Evolutionary conservation across 108 stramenopile genomes (phyloP), one percentile per base, ranked within the genome.

Genomic region (Cyclotella kingstonii): DNA sequence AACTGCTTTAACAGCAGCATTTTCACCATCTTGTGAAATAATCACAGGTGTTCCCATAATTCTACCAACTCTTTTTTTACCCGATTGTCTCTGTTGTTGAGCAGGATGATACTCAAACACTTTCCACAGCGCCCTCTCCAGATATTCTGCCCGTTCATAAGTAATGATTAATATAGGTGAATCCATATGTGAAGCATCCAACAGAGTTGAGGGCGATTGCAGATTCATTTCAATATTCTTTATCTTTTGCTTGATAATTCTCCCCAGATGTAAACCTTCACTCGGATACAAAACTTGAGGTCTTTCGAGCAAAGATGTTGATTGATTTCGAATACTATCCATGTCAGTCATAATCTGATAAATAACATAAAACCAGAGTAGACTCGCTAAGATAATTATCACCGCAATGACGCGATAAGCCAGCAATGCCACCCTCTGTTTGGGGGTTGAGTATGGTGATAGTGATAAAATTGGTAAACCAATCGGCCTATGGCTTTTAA

Each of bases 161-260:
- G 90, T 88, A 15, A 94, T 80, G 7, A 96, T 75, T 18, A 96
- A 70, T 19, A 96, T 53, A 4, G 89, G 89, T 0, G 88, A 89
- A 34, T 80, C 81, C 56, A 73, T 63, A 4, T 43, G 22, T 4
- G 55, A n/a, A 0, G 53, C 40, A 46, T 73, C 49, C 25, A 73
- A 34, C 17, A 73, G 45, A 3, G 69, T 62, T 1, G 48, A 33
- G 11, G 17, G 0, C 15, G 38, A 27, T 33, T 45, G 53, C 22
- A 64, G 21, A 9, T 26, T 30, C 17, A 52, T 31, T 52, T 52
- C 31, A 9, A 69, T n/a, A 19, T 28, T 22, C 23, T 69, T 52
- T n/a, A 69, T 27, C 39, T 43, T 51, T 45, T 60, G 50, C 55
- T 46, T 17, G 7, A 73, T 50, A 22, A 23, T 38, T 29, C 63